A percentile compares a stretch with the other conserved stretches of the same genome.
Conservation (phyloP, 163 green algal species). For the Chlamydomonas reinhardtii region DNA sequence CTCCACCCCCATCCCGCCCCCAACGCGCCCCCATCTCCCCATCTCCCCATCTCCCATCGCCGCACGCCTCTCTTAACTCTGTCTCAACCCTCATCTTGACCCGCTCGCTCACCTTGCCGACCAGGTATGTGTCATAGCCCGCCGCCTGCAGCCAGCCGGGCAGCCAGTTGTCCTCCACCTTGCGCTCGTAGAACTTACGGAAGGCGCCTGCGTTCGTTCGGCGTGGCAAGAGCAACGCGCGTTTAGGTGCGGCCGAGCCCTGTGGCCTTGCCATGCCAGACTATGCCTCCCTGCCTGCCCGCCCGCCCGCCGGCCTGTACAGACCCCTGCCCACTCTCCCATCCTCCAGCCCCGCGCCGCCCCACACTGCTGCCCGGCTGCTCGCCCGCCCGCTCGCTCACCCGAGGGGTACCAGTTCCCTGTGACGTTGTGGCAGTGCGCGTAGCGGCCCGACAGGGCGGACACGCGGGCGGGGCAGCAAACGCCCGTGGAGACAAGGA, state of each 20-base stretch:
- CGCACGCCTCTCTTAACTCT: neutral
- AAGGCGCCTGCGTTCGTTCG: neutral
- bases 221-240: too few relatives aligned
- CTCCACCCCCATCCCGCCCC: too few relatives aligned
- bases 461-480: neutral
- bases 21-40: neutral
- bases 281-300: too few relatives aligned
- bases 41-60: neutral
- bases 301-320: too few relatives aligned
- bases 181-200: neutral
- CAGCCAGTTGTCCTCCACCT: neutral
- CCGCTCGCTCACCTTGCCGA: neutral
- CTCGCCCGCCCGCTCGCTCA: neutral
- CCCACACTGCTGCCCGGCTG: too few relatives aligned
- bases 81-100: neutral
- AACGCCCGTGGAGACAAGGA: neutral
- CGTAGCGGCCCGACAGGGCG: neutral
- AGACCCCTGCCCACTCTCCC: too few relatives aligned
- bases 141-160: neutral
- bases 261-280: too few relatives aligned
- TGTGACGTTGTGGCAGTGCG: conserved; percentile 1
- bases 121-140: neutral
- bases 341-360: too few relatives aligned
- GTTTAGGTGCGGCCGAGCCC: too few relatives aligned
- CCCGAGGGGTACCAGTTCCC: neutral